Evolutionary conservation across 257 asterid genomes (phyloP).

Genomic region (Misopates orontium): DNA sequence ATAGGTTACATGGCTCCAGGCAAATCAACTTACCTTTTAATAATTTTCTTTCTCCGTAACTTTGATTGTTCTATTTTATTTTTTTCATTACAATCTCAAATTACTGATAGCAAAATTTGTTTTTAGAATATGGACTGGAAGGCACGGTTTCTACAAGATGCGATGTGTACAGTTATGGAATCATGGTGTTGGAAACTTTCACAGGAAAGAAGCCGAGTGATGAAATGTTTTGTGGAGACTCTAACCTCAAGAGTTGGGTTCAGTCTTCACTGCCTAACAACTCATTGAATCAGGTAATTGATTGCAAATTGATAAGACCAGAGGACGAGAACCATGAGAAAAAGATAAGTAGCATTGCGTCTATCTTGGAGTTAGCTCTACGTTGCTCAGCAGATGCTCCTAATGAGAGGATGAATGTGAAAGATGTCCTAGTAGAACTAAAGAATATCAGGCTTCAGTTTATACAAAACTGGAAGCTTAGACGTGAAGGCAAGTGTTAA

Average conservation of each 20-base stretch:
- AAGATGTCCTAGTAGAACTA: constrained; percentile 31
- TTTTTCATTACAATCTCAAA: neutral
- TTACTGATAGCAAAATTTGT: neutral
- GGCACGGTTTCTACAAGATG: constrained; percentile 32
- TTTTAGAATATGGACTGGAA: constrained; percentile 35
- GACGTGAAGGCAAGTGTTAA: neutral
- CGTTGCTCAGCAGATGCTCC: constrained; percentile 35
- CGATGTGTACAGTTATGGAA: constrained; percentile 36
- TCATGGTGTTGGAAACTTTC: constrained; percentile 36
- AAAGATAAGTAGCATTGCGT: constrained; percentile 14
- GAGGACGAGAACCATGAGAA: constrained; percentile 23
- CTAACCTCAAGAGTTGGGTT: constrained; percentile 28
- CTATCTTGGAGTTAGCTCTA: constrained; percentile 35
- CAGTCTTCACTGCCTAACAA: constrained; percentile 1
- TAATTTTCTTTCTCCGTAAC: neutral
- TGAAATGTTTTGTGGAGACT: constrained; percentile 28
- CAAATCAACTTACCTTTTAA: neutral
- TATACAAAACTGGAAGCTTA: neutral
- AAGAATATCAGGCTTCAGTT: constrained; percentile 21
- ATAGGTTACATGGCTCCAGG: constrained; percentile 41
- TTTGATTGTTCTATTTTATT: neutral
- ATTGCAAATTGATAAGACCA: constrained; percentile 25
- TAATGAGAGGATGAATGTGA: constrained; percentile 34
- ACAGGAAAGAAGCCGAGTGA: constrained; percentile 28
- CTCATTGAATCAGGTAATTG: constrained; percentile 21